Evolutionary conservation across 2,329 filamentous ascomycete genomes (phyloP).

Genomic region (Scortechinia acanthostroma): DNA sequence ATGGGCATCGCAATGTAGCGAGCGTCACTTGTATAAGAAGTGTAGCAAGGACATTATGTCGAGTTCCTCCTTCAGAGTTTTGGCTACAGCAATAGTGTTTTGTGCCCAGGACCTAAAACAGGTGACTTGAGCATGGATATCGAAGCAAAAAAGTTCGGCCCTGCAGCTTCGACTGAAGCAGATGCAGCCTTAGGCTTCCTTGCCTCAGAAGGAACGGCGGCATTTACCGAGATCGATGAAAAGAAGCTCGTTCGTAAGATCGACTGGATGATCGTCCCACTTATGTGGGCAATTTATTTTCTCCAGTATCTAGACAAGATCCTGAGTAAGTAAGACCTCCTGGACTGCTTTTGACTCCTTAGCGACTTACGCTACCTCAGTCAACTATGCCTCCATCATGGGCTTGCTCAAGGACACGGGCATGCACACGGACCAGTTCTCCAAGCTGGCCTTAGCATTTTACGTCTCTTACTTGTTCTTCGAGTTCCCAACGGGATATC

Average conservation of each 20-base stretch:
- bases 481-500: constrained; percentile 27
- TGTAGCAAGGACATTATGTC: too few species aligned
- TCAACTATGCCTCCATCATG: neutral
- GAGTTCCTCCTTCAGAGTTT: too few species aligned
- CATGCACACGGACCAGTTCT: neutral
- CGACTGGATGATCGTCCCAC: neutral
- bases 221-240: neutral
- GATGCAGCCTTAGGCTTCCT: neutral
- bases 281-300: neutral
- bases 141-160: too few species aligned
- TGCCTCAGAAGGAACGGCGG: neutral
- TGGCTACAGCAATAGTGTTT: too few species aligned
- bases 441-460: neutral
- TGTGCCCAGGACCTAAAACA: too few species aligned
- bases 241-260: neutral
- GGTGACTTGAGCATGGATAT: too few species aligned
- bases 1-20: too few species aligned
- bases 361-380: neutral
- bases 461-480: neutral
- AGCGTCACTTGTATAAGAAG: too few species aligned
- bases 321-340: neutral
- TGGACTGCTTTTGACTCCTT: neutral
- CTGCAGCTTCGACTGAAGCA: too few species aligned
- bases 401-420: neutral
- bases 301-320: neutral